Evolutionary conservation across 805 yeast genomes (phyloP).

Genomic region (Wickerhamiella sergipiensis): DNA sequence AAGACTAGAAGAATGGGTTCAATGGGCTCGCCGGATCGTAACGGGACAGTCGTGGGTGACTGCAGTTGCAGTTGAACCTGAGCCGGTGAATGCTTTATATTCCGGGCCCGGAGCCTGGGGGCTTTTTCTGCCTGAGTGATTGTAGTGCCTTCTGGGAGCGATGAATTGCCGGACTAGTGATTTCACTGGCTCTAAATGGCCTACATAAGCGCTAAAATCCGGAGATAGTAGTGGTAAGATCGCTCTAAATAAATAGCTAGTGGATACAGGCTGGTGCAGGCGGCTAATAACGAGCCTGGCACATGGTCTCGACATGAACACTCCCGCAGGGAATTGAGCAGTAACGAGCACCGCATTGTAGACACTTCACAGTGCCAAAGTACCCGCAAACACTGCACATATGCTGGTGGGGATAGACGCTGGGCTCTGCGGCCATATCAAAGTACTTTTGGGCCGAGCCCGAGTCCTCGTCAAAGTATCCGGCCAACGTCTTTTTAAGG

Average conservation of each 20-base stretch:
- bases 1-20: constrained; percentile 22
- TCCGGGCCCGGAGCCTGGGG: constrained; percentile 1
- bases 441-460: constrained; percentile 19
- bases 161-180: no score
- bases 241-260: no score
- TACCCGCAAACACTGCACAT: constrained; percentile 31
- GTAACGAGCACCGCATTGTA: constrained; percentile 25
- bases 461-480: constrained; percentile 30
- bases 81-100: constrained; percentile 5
- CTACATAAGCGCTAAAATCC: no score
- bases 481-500: constrained; percentile 26
- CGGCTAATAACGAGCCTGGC: constrained; percentile 20
- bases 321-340: constrained; percentile 26
- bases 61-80: constrained; percentile 15
- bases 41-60: constrained; percentile 25
- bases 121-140: no score
- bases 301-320: constrained; percentile 27
- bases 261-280: background rate
- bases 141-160: no score
- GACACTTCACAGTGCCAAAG: constrained; percentile 24
- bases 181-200: no score
- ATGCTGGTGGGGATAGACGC: constrained; percentile 25
- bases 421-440: constrained; percentile 22
- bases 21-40: constrained; percentile 23
- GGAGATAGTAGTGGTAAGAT: no score